Base-by-base conservation (phyloP, 495 filamentous ascomycete species). In the Annulohypoxylon nitens region DNA sequence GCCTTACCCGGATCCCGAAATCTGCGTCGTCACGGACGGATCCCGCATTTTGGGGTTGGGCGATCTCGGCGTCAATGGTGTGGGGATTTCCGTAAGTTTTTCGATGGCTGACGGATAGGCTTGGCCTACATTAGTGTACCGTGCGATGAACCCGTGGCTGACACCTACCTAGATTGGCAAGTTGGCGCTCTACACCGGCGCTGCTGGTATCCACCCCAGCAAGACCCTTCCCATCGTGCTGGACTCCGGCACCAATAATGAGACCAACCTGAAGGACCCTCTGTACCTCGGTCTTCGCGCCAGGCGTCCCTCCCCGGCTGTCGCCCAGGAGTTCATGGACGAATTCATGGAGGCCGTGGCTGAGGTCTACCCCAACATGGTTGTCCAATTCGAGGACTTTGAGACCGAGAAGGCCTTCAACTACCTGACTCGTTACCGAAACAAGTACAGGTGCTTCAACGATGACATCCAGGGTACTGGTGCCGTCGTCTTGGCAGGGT, bases 381-480 rank as follows among this genome's bases (percentile, higher is more conserved):
- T 99, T 61, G 93, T 99, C 69, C 96, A 99, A 81, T 99, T 97
- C 73, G 96, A 99, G 83, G 96, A 99, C 72, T 98, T 97, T 84
- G 97, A 99, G 87, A 97, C 95, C 73, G 86, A 89, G 67, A 89
- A 89, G 80, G 96, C 96, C 12, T 99, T 99, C 89, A 92, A 93
- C 64, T 93, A 95, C 55, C 87, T 99, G 45, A 91, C 97, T 80
- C 88, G 94, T 50, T 98, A 98, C 80, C 91, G 91, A 53, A 88
- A 92, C 74, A 88, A 85, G 59, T 94, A 97, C 84, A 97, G 94
- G 79, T 95, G 92, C 85, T 99, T 99, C 88, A 99, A 99, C 78
- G 96, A 99, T 77, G 96, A 99, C 77, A 95, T 99, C 78, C 96
- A 98, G 86, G 96, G 96, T 75, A 99, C 96, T 75, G 96, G 96